These are phyloP conservation scores for Dictyostelium brefeldianum DNA, from an alignment of 78 protist species.

Conservation along the genomic window DNA sequence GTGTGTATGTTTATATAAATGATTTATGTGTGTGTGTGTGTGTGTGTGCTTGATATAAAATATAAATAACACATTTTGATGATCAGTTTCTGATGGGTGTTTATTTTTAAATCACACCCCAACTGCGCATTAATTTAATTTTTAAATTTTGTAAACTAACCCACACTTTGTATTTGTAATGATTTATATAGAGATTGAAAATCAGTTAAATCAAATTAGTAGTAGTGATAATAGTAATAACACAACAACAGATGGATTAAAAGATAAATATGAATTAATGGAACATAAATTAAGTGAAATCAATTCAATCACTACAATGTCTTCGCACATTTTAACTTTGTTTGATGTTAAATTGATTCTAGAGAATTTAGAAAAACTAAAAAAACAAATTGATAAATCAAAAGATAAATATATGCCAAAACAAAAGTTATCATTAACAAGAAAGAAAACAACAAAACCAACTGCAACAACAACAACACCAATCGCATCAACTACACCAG, in stretches of 20 bases:
- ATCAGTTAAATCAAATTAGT: background rate
- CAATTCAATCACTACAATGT: background rate
- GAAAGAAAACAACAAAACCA: slow-evolving; percentile 38
- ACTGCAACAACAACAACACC: background rate
- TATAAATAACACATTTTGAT: background rate
- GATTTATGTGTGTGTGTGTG: background rate
- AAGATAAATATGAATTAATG: background rate
- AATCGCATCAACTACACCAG: background rate
- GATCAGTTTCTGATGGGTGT: background rate
- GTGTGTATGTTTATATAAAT: background rate
- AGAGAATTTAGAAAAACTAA: slow-evolving; percentile 22
- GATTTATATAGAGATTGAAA: background rate
- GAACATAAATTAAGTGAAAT: background rate
- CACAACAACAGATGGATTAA: background rate
- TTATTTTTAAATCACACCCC: too few species aligned
- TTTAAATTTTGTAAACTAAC: too few species aligned
- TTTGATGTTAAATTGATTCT: slow-evolving; percentile 26
- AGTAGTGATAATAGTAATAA: background rate
- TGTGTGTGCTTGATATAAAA: too few species aligned
- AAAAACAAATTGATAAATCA: background rate
- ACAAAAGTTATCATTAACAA: slow-evolving; percentile 39
- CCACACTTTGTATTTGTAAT: background rate
- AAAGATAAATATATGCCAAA: slow-evolving; percentile 55
- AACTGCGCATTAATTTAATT: too few species aligned
- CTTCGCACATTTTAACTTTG: slow-evolving; percentile 25